Conservation (phyloP, 768 basidiomycete species). For the Termitomyces sp. region DNA sequence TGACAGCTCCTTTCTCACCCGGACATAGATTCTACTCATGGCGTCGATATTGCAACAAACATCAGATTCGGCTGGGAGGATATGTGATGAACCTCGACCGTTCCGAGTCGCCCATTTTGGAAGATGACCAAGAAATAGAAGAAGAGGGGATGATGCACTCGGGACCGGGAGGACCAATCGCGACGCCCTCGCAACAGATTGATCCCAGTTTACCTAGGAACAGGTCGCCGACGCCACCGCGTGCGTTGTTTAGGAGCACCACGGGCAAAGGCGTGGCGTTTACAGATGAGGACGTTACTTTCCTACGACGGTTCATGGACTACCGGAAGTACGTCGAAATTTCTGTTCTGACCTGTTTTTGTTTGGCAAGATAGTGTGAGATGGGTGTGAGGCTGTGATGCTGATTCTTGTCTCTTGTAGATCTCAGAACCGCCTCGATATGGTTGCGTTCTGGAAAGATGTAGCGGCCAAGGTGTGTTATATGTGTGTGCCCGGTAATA, state of each 20-base stretch:
- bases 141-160: constrained; percentile 31
- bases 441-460: constrained; percentile 80
- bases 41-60: constrained; percentile 90
- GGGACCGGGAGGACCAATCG: constrained; percentile 34
- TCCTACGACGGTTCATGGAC: constrained; percentile 72
- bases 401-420: constrained; percentile 22
- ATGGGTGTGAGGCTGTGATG: background rate
- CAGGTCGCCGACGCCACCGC: constrained; percentile 78
- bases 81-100: constrained; percentile 72
- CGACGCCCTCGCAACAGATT: constrained; percentile 25
- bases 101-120: constrained; percentile 39
- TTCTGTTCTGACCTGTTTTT: background rate
- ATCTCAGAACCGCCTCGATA: constrained; percentile 60
- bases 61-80: constrained; percentile 85
- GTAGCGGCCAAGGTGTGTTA: constrained; percentile 57
- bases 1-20: background rate
- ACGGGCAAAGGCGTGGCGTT: constrained; percentile 91
- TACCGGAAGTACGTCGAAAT: constrained; percentile 60
- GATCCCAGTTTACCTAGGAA: constrained; percentile 35
- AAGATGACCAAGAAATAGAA: constrained; percentile 38
- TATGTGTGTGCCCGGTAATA: background rate
- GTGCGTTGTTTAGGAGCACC: constrained; percentile 77
- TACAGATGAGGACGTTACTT: constrained; percentile 77
- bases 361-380: background rate
- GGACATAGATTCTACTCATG: constrained; percentile 76